Conservation (phyloP, 148 eudicot genomes). For the Silene latifolia region DNA sequence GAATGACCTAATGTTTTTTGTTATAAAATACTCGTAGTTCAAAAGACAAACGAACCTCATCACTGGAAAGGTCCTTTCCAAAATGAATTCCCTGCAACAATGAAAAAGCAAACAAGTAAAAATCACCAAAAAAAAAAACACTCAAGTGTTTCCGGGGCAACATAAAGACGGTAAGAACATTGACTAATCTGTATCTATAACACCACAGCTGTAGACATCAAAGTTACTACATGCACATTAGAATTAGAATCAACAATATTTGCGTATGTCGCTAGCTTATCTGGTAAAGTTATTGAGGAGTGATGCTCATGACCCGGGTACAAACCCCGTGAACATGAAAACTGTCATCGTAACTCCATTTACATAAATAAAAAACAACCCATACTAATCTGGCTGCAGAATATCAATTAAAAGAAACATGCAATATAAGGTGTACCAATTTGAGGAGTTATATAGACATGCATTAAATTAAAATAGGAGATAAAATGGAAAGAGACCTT, state of each 20-base stretch:
- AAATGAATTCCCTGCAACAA: conserved; percentile 54
- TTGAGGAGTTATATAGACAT: not conserved
- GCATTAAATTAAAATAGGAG: too few relatives aligned
- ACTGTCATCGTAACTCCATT: not conserved
- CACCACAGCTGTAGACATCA: not conserved
- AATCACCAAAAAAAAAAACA: not conserved
- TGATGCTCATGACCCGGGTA: not conserved
- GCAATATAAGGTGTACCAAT: not conserved
- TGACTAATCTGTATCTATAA: not conserved
- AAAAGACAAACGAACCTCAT: conserved; percentile 40
- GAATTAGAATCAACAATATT: not conserved
- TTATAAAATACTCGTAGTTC: not conserved
- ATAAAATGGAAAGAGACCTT: conserved; percentile 26
- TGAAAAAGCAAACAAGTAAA: not conserved
- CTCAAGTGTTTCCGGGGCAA: too few relatives aligned
- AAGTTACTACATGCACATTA: too few relatives aligned
- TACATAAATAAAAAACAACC: not conserved
- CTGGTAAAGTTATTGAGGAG: not conserved
- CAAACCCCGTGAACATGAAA: not conserved
- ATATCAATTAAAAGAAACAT: not conserved
- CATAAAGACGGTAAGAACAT: not conserved
- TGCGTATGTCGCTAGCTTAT: not conserved
- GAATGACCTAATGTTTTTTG: not conserved
- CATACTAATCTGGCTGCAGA: too few relatives aligned
- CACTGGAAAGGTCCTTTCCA: conserved; percentile 41